Conservation (phyloP, 805 yeast genomes). For the Alloascoidea hylecoeti region DNA sequence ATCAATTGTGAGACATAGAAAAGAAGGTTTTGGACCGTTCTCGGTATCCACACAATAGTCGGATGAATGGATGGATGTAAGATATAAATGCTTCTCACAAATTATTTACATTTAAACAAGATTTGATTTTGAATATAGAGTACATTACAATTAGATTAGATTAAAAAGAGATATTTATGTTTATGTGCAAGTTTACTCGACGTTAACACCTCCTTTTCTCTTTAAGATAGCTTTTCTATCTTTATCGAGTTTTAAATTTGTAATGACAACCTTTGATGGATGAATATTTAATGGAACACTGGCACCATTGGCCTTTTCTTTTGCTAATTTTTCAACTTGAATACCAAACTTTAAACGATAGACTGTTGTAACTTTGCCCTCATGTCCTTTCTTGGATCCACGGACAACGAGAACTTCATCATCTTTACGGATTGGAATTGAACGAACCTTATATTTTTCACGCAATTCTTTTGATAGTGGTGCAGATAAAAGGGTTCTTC, state of each 20-base stretch:
- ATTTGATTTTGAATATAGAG: no score
- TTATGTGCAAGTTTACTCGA: no score
- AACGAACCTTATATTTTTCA: slow-evolving; percentile 90
- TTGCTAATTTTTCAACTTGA: slow-evolving; percentile 93
- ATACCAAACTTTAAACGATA: slow-evolving; percentile 97
- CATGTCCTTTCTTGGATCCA: slow-evolving; percentile 99
- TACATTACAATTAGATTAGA: no score
- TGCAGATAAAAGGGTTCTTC: slow-evolving; percentile 93
- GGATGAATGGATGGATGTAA: no score
- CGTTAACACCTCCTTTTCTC: slow-evolving; percentile 92
- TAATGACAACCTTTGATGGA: slow-evolving; percentile 98
- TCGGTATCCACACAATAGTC: no score
- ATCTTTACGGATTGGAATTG: slow-evolving; percentile 95
- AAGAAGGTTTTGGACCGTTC: no score
- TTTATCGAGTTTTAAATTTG: slow-evolving; percentile 95
- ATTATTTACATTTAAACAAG: no score
- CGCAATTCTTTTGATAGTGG: slow-evolving; percentile 98
- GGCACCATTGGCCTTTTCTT: slow-evolving; percentile 97
- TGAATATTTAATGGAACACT: slow-evolving; percentile 93
- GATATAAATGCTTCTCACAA: no score
- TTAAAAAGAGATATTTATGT: no score
- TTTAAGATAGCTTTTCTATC: slow-evolving; percentile 96
- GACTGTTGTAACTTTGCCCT: slow-evolving; percentile 94
- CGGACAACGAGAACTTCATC: slow-evolving; percentile 93
- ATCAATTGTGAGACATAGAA: no score